A percentile compares a stretch with the other conserved stretches of the same genome.
Evolutionary conservation across 2,329 filamentous ascomycete species (phyloP).

Genomic region (Cladosporium halotolerans): DNA sequence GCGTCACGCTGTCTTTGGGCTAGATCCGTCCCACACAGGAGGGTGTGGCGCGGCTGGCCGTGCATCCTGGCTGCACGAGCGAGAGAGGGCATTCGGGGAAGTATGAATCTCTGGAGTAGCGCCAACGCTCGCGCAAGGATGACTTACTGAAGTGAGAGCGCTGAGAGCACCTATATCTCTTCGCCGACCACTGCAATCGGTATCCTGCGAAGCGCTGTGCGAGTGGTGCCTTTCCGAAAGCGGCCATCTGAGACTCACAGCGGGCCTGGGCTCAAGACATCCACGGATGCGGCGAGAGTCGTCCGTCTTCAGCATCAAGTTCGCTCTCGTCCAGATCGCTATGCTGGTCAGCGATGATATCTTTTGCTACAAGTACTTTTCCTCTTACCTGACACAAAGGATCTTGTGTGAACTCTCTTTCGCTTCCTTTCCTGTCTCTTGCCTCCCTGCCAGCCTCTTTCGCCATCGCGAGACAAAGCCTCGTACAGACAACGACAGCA

Average conservation of each 20-base stretch:
- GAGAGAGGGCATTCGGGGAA: constrained; percentile 25
- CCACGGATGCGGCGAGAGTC: constrained; percentile 28
- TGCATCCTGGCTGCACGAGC: constrained; percentile 22
- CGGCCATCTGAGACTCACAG: constrained; percentile 25
- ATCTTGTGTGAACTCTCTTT: constrained; percentile 27
- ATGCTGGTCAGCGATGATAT: background rate
- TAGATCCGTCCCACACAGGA: constrained; percentile 25
- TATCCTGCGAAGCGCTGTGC: constrained; percentile 18
- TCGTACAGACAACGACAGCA: constrained; percentile 22
- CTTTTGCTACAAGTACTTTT: constrained; percentile 28
- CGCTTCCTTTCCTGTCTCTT: constrained; percentile 24
- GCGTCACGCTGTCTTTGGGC: constrained; percentile 9
- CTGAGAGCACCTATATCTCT: constrained; percentile 19
- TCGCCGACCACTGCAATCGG: constrained; percentile 11
- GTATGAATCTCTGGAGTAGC: constrained; percentile 21
- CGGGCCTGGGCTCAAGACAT: constrained; percentile 26
- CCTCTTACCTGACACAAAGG: constrained; percentile 27
- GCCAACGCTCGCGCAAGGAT: constrained; percentile 19
- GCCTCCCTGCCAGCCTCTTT: constrained; percentile 23
- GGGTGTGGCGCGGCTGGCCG: constrained; percentile 27
- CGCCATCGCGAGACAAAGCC: constrained; percentile 28
- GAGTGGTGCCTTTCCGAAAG: constrained; percentile 27
- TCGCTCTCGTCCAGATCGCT: constrained; percentile 11
- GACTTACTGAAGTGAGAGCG: constrained; percentile 17
- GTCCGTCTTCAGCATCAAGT: constrained; percentile 25